phyloP scores from a whole-genome alignment of 805 yeast species.

The Schizosaccharomyces japonicus region DNA sequence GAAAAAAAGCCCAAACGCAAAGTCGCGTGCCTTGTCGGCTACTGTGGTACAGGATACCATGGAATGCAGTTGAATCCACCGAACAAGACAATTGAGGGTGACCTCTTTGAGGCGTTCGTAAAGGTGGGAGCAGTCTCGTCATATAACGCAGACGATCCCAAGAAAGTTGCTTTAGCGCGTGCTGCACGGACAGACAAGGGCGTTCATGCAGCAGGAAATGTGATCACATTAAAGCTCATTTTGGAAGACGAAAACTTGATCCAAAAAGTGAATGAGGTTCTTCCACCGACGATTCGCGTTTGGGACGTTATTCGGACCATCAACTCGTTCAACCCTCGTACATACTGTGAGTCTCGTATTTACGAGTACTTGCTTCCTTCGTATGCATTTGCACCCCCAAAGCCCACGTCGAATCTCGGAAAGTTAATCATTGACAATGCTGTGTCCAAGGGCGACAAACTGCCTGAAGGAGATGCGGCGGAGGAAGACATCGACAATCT shows the following conservation, averaged over 20 bases:
- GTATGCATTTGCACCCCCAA: constrained; percentile 75
- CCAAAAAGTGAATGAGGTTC: constrained; percentile 40
- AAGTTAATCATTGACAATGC: constrained; percentile 12
- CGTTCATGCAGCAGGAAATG: constrained; percentile 92
- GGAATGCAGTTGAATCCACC: constrained; percentile 92
- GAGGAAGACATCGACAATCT: neutral
- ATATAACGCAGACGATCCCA: constrained; percentile 69
- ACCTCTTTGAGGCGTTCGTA: constrained; percentile 57
- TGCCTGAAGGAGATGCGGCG: neutral
- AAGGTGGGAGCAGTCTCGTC: constrained; percentile 71
- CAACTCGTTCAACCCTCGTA: constrained; percentile 80
- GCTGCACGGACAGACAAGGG: constrained; percentile 72
- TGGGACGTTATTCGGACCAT: constrained; percentile 86
- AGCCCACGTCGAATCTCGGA: constrained; percentile 37
- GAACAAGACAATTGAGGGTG: constrained; percentile 73
- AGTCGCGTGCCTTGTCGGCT: constrained; percentile 76
- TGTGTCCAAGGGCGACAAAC: too few species aligned
- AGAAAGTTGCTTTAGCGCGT: constrained; percentile 44
- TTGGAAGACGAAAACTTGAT: constrained; percentile 58
- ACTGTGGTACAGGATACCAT: constrained; percentile 89
- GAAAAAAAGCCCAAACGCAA: constrained; percentile 34
- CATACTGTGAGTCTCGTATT: constrained; percentile 83
- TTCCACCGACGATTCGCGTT: constrained; percentile 71
- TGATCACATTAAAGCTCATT: constrained; percentile 59
- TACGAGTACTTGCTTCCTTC: constrained; percentile 88